Evolutionary conservation across 257 asterid species (phyloP).

Genomic region (Orobanche coerulescens): DNA sequence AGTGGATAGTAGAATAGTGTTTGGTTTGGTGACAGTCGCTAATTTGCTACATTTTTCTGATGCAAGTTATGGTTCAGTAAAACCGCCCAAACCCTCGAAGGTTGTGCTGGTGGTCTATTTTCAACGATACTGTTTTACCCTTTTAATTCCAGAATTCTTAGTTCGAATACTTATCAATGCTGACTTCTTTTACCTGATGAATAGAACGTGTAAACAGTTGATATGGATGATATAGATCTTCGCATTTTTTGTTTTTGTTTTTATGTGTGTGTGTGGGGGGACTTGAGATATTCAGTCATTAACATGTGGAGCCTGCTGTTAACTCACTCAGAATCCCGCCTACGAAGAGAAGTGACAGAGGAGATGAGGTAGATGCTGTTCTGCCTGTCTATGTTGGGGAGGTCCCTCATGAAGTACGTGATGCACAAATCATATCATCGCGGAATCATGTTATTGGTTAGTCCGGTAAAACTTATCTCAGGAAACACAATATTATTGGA

Average conservation of each 20-base stretch:
- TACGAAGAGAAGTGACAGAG: slow-evolving; percentile 47
- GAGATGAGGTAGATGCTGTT: slow-evolving; percentile 43
- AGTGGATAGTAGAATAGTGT: too few species aligned
- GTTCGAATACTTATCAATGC: too few species aligned
- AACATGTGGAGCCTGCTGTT: slow-evolving; percentile 18
- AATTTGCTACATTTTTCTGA: background rate
- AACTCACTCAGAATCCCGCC: slow-evolving; percentile 48
- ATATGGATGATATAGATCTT: too few species aligned
- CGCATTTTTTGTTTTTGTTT: too few species aligned
- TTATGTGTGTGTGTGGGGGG: background rate
- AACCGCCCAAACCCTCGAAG: background rate
- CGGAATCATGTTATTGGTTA: slow-evolving; percentile 58
- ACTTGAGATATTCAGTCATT: background rate
- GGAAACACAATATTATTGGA: background rate
- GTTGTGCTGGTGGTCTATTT: background rate
- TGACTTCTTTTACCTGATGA: too few species aligned
- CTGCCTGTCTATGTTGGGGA: slow-evolving; percentile 83
- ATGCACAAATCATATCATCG: slow-evolving; percentile 45
- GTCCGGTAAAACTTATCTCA: slow-evolving; percentile 22
- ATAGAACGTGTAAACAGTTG: too few species aligned
- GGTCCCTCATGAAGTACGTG: slow-evolving; percentile 80
- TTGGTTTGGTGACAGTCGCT: too few species aligned
- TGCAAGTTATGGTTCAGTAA: background rate
- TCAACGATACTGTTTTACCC: too few species aligned
- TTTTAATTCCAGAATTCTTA: too few species aligned